These are phyloP conservation scores for Selenicereus undatus DNA, from an alignment of 148 eudicot genomes.

Conservation along the genomic window DNA sequence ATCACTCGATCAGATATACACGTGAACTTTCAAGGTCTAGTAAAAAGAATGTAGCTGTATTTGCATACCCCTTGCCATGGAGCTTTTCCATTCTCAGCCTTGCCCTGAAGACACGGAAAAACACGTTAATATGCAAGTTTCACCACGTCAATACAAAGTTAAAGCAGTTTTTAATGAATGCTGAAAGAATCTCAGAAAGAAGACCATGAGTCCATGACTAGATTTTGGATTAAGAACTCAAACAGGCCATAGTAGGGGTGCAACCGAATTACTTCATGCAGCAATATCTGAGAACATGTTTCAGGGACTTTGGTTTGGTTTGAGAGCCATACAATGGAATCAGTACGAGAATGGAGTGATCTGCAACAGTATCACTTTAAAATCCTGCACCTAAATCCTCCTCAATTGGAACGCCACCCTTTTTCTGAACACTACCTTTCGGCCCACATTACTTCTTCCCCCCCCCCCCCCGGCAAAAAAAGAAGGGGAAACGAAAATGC, in stretches of 20 bases:
- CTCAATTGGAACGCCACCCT: neutral
- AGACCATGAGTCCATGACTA: neutral
- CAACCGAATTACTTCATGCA: neutral
- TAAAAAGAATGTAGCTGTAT: neutral
- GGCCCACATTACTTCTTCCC: neutral
- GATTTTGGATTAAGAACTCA: neutral
- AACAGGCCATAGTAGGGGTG: neutral
- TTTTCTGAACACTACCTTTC: no score
- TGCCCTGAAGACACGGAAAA: slow-evolving; percentile 47
- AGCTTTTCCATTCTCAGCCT: slow-evolving; percentile 72
- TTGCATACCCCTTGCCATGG: slow-evolving; percentile 89
- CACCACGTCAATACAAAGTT: neutral
- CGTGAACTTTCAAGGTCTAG: neutral
- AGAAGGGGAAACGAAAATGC: neutral
- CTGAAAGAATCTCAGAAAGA: neutral
- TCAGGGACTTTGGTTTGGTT: neutral
- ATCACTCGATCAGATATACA: neutral
- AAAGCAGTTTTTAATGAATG: neutral
- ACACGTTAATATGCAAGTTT: neutral
- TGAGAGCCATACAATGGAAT: neutral
- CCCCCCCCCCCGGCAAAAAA: neutral
- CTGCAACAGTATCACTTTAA: neutral
- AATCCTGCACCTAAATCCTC: neutral
- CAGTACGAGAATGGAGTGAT: neutral
- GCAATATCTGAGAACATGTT: neutral